These are phyloP conservation scores for Malus fusca DNA, from an alignment of 306 rosid species.

Conservation along the genomic window DNA sequence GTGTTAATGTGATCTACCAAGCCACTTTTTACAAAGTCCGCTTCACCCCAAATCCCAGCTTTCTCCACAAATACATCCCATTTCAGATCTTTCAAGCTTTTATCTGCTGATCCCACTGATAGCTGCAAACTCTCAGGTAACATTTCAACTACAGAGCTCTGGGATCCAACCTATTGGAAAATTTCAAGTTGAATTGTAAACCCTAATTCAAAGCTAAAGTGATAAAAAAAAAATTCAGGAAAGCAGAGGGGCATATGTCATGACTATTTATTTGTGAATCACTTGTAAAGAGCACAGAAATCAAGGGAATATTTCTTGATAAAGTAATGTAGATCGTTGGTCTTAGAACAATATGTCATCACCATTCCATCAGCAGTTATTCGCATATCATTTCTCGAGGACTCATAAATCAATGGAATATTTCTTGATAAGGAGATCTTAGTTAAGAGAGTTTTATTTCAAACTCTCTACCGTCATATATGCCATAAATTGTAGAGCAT, in stretches of 20 bases:
- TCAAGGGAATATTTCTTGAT: too few relatives aligned
- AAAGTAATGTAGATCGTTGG: too few relatives aligned
- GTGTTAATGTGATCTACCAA: slow-evolving; percentile 91
- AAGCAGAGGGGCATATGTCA: background rate
- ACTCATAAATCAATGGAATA: too few relatives aligned
- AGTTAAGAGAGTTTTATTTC: too few relatives aligned
- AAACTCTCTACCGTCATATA: too few relatives aligned
- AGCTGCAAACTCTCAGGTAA: slow-evolving; percentile 50
- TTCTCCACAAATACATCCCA: slow-evolving; percentile 76
- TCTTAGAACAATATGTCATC: too few relatives aligned
- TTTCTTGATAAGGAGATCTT: too few relatives aligned
- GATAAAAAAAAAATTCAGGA: background rate
- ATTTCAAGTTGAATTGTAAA: slow-evolving; percentile 19
- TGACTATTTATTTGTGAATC: background rate
- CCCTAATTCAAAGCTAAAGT: background rate
- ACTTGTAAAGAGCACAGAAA: background rate
- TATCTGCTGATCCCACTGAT: slow-evolving; percentile 24
- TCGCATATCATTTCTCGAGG: too few relatives aligned
- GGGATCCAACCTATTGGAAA: slow-evolving; percentile 63
- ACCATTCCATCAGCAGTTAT: too few relatives aligned
- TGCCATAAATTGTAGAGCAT: too few relatives aligned
- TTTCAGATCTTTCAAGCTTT: slow-evolving; percentile 36
- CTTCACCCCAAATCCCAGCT: slow-evolving; percentile 73
- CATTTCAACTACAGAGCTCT: slow-evolving; percentile 56
- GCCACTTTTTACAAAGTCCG: slow-evolving; percentile 60